Conservation (phyloP, 345 rosid genomes). For the Turritis glabra region DNA sequence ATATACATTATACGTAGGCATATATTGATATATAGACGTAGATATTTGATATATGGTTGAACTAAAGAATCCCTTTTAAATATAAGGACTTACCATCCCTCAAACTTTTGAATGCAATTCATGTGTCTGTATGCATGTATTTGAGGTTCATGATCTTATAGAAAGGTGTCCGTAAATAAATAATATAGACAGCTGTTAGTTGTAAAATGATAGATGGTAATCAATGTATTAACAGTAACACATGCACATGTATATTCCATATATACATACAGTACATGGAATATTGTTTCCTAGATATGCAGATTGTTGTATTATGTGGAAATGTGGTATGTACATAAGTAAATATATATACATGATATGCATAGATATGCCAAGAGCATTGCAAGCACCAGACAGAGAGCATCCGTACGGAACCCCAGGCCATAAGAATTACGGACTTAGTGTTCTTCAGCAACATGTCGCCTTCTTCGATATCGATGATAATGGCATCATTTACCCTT, state of each 20-base stretch:
- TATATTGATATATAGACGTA: no score
- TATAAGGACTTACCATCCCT: neutral
- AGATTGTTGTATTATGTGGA: no score
- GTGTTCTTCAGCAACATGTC: conserved; percentile 90
- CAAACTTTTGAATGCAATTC: neutral
- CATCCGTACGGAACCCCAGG: conserved; percentile 83
- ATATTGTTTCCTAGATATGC: no score
- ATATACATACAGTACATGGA: no score
- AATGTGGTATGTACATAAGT: no score
- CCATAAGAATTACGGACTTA: conserved; percentile 52
- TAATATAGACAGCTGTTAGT: neutral
- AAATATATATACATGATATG: conserved; percentile 2
- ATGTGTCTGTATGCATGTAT: neutral
- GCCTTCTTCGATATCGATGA: conserved; percentile 79
- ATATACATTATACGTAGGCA: neutral
- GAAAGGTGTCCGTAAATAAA: neutral
- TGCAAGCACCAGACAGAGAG: conserved; percentile 75
- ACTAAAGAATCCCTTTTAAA: neutral
- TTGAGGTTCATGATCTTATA: neutral
- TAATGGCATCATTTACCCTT: conserved; percentile 91
- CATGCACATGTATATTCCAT: no score
- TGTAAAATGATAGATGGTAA: neutral
- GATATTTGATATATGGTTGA: neutral
- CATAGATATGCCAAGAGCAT: conserved; percentile 83
- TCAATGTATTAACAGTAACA: no score